phyloP scores from a whole-genome alignment of 179 eudicot genomes.

The Silene coronaria region DNA sequence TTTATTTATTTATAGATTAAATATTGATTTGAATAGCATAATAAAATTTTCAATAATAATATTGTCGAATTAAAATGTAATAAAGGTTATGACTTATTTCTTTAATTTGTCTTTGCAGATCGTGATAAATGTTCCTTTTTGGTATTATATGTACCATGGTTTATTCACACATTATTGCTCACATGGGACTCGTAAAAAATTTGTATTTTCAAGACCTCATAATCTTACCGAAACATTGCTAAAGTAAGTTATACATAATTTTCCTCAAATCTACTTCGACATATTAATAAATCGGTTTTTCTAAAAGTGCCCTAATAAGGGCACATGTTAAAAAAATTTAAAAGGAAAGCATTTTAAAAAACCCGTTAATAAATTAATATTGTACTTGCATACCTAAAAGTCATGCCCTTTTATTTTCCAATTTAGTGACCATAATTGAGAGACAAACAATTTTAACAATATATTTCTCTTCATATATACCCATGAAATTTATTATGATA shows the following conservation, averaged over 20 bases:
- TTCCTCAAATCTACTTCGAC: no score
- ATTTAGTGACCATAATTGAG: background rate
- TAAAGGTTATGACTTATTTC: background rate
- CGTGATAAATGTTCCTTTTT: slow-evolving; percentile 37
- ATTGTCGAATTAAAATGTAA: no score
- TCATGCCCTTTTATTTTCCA: background rate
- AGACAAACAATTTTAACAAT: no score
- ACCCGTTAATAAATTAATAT: background rate
- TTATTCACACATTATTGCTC: slow-evolving; percentile 35
- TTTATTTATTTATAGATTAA: no score
- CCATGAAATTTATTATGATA: no score
- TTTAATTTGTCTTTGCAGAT: slow-evolving; percentile 27
- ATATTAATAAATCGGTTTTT: background rate
- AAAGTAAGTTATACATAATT: slow-evolving; percentile 27
- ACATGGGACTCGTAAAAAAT: slow-evolving; percentile 31
- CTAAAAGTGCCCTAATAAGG: no score
- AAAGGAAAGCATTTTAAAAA: no score
- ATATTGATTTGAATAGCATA: no score
- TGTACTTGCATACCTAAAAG: no score
- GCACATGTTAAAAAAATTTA: no score
- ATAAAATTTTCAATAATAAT: no score
- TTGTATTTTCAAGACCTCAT: slow-evolving; percentile 36
- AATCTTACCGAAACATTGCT: slow-evolving; percentile 38
- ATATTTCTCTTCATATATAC: no score
- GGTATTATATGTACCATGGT: slow-evolving; percentile 37